phyloP scores from a whole-genome alignment of 2,329 filamentous ascomycete genomes.

The Colletotrichum zoysiae region DNA sequence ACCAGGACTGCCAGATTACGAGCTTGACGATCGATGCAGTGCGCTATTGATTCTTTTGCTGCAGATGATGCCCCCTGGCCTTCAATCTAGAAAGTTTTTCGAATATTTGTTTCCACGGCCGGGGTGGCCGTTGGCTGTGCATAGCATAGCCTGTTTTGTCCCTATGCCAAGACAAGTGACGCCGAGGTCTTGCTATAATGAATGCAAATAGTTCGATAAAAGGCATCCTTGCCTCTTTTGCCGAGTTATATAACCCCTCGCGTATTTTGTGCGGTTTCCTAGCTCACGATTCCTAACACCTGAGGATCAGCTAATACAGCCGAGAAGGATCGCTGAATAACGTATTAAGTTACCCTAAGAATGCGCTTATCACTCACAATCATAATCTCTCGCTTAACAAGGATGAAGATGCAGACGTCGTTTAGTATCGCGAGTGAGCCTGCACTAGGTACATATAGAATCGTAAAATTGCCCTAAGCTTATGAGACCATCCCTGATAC shows the following conservation, averaged over 20 bases:
- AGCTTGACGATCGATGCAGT: not conserved
- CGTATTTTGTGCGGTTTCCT: not conserved
- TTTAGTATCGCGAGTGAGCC: not conserved
- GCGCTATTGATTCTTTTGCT: constrained; percentile 20
- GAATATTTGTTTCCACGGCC: not conserved
- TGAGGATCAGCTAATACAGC: not conserved
- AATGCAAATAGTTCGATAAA: not conserved
- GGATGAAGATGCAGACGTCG: not conserved
- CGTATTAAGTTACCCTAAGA: too few species aligned
- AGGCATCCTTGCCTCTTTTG: too few species aligned
- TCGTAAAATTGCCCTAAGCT: too few species aligned
- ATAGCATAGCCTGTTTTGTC: not conserved
- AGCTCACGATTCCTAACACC: not conserved
- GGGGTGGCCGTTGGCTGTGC: constrained; percentile 4
- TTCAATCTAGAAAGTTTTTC: constrained; percentile 19
- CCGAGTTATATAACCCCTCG: too few species aligned
- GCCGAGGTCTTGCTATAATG: not conserved
- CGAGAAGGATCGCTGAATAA: not conserved
- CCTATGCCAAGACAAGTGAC: not conserved
- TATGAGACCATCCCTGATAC: too few species aligned
- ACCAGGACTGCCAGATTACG: constrained; percentile 20
- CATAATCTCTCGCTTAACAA: not conserved
- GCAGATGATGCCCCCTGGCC: not conserved
- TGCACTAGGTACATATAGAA: not conserved
- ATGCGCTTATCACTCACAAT: not conserved